Conservation (phyloP, 2,329 filamentous ascomycete genomes). For the Clathrospora elynae region DNA sequence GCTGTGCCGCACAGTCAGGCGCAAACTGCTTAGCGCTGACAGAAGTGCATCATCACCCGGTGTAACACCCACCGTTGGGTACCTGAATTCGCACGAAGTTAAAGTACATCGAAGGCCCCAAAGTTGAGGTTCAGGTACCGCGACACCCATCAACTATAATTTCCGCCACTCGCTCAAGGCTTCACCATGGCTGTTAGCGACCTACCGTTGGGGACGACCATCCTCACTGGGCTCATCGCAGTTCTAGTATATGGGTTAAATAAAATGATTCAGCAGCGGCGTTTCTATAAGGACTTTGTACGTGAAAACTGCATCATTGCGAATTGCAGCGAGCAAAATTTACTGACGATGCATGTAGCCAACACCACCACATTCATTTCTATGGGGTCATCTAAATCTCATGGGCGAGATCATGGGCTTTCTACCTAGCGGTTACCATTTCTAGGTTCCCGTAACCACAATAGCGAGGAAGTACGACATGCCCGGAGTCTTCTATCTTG, state of each 20-base stretch:
- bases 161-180: neutral
- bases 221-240: slow-evolving; percentile 16
- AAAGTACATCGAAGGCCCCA: neutral
- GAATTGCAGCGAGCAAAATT: neutral
- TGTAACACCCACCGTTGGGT: too few relatives aligned
- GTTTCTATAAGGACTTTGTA: slow-evolving; percentile 33
- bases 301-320: neutral
- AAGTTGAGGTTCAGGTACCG: too few relatives aligned
- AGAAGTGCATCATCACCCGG: too few relatives aligned
- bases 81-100: too few relatives aligned
- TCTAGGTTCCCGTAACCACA: slow-evolving; percentile 43
- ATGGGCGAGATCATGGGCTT: slow-evolving; percentile 43
- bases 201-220: slow-evolving; percentile 22
- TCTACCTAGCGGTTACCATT: slow-evolving; percentile 45
- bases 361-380: slow-evolving; percentile 49
- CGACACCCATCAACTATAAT: too few relatives aligned
- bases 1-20: too few relatives aligned
- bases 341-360: slow-evolving; percentile 30
- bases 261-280: slow-evolving; percentile 28
- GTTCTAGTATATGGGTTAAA: slow-evolving; percentile 25
- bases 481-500: slow-evolving; percentile 51
- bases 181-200: slow-evolving; percentile 8
- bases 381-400: slow-evolving; percentile 51
- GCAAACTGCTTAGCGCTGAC: too few relatives aligned
- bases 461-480: slow-evolving; percentile 46